Evolutionary conservation across 768 basidiomycete species (phyloP).

Genomic region (Cantharellus anzutake): DNA sequence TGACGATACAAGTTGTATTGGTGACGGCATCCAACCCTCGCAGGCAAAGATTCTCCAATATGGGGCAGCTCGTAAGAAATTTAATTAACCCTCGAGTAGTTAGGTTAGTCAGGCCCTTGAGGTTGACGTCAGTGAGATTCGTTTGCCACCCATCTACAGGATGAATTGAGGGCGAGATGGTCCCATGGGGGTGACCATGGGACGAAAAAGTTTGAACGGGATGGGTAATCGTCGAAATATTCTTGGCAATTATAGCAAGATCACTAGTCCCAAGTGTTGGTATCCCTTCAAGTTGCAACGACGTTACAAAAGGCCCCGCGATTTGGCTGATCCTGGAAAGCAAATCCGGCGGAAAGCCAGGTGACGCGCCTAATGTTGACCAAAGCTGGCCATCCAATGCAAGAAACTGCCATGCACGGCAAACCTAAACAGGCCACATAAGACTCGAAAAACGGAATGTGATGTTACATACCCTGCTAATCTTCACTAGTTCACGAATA

Average conservation of each 20-base stretch:
- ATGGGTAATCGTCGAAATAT: conserved; percentile 13
- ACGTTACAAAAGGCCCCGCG: conserved; percentile 45
- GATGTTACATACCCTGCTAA: conserved; percentile 41
- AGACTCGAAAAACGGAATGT: background rate
- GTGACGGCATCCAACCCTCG: conserved; percentile 52
- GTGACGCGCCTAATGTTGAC: conserved; percentile 40
- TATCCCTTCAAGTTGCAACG: conserved; percentile 39
- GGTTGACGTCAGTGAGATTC: conserved; percentile 47
- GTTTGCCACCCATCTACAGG: conserved; percentile 20
- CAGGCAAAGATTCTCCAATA: conserved; percentile 36
- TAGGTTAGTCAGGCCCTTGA: conserved; percentile 52
- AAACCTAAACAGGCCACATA: conserved; percentile 31
- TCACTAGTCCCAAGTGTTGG: background rate
- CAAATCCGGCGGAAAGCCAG: conserved; percentile 27
- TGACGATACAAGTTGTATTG: conserved; percentile 51
- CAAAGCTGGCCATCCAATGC: conserved; percentile 82
- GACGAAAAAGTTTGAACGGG: background rate
- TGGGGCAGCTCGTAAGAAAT: conserved; percentile 46
- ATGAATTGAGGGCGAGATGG: background rate
- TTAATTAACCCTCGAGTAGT: conserved; percentile 48
- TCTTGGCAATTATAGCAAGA: conserved; percentile 3
- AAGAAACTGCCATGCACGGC: conserved; percentile 52
- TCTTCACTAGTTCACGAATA: conserved; percentile 53
- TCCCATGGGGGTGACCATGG: conserved; percentile 12
- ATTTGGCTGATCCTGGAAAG: conserved; percentile 32